Evolutionary conservation across 2,329 filamentous ascomycete genomes (phyloP), one percentile per base, ranked within the genome.

Genomic region (Pyrenochaeta sp.): DNA sequence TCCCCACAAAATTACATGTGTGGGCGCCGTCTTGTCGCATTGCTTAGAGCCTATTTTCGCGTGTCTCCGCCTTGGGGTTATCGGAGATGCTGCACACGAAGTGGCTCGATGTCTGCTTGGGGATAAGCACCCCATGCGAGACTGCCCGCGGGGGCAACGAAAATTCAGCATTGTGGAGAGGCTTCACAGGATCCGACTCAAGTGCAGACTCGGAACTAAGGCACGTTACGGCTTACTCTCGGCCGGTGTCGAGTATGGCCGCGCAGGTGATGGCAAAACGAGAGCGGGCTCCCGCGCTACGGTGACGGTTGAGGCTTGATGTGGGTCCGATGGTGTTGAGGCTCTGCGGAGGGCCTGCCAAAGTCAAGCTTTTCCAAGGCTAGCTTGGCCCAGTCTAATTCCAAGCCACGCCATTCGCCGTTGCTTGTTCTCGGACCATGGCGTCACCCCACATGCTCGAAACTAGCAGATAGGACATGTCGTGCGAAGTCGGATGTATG

Each of bases 1-100:
- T 44, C 53, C 55, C 58, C 58, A 61, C 55, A 59, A 51, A 48
- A 52, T 46, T 48, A 41, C 32, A 37, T n/a, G 27, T 55, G 51
- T 58, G 56, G 48, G 32, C 29, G 36, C 21, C 23, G 24, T 23
- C 19, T 36, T 27, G 22, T 30, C 39, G 44, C 31, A 28, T 27
- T 23, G 28, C 38, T 34, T 30, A 24, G 19, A 24, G 44, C 47
- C 34, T 21, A 34, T 43, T 47, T 29, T 17, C 22, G 30, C 26
- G 22, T 14, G 32, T 34, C 44, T 46, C 53, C 48, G 48, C 45
- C 29, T 32, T 44, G 46, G 53, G 48, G 50, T 41, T 27, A 35
- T 31, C 31, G 48, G 41, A 48, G 34, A 38, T 28, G 14, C 15
- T 22, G 24, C 14, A 15, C 34, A 22, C 10, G 15, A n/a, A 24